Evolutionary conservation across 2,329 filamentous ascomycete species (phyloP).

Genomic region (Cordyceps cicadae): DNA sequence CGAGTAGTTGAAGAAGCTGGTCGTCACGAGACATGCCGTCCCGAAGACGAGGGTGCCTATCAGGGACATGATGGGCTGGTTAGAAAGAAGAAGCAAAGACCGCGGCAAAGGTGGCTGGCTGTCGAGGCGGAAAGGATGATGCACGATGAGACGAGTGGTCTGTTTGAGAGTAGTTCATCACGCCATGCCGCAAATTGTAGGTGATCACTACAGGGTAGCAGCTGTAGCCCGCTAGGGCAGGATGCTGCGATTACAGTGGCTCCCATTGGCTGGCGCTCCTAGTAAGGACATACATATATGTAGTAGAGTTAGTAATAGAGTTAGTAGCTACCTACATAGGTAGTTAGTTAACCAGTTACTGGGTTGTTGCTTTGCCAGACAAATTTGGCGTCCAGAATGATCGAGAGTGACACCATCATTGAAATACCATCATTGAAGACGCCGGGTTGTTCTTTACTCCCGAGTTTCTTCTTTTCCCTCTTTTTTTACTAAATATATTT

Average conservation of each 20-base stretch:
- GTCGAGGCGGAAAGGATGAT: not conserved
- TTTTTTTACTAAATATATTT: too few relatives aligned
- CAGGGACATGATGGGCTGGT: slow-evolving; percentile 17
- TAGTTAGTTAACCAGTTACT: too few relatives aligned
- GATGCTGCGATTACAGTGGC: slow-evolving; percentile 5
- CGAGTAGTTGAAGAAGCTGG: slow-evolving; percentile 26
- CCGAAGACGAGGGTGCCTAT: slow-evolving; percentile 20
- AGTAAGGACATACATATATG: too few relatives aligned
- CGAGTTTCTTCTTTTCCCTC: too few relatives aligned
- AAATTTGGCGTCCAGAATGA: too few relatives aligned
- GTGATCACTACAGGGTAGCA: not conserved
- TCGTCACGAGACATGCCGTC: slow-evolving; percentile 22
- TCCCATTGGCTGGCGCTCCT: too few relatives aligned
- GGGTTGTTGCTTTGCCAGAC: too few relatives aligned
- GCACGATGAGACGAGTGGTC: not conserved
- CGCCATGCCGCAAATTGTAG: not conserved
- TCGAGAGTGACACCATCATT: too few relatives aligned
- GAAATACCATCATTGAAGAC: too few relatives aligned
- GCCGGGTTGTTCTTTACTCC: too few relatives aligned
- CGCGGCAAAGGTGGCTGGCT: not conserved
- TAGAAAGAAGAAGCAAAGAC: not conserved
- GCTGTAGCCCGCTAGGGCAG: not conserved
- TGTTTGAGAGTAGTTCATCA: not conserved
- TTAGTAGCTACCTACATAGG: too few relatives aligned
- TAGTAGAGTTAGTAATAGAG: too few relatives aligned